Evolutionary conservation across 805 yeast species (phyloP), one percentile per base, ranked within the genome.

Genomic region (Pichia cephalocereana): DNA sequence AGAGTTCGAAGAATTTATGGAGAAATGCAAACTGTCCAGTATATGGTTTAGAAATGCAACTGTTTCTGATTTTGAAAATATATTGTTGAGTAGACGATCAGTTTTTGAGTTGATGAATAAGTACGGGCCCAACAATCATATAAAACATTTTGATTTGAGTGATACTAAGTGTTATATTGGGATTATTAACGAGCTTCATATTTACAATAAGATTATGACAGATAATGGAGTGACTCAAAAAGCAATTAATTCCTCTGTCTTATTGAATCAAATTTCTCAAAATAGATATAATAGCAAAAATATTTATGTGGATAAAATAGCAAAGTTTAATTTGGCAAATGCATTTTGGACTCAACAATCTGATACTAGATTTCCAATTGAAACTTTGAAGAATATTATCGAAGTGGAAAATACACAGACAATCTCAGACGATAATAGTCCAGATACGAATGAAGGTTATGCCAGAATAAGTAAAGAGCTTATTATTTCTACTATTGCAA

Each of bases 281-380:
- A 40, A 51, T 0, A 54, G 59, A 30, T 51, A 57, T 32, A 50
- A 48, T 40, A n/a, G 40, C 4, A 50, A 56, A 1, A 41, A 49
- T 14, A 17, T 40, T 7, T 50, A 49, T 19, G 56, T 57, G 4
- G 38, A 42, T 7, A 49, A 56, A 40, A 43, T 64, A 6, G 64
- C 76, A 0, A 65, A 66, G 43, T 70, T 70, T 53, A 79, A 79
- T 41, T 60, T 78, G 0, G 87, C 96, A 0, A 63, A 68, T 7
- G 74, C 84, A 0, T 66, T 84, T 28, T 86, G 96, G 95, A 63
- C 66, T 0, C 77, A 77, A 47, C 78, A 79, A 0, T 79, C 82
- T 42, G 70, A 62, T 42, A 58, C 75, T 0, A 65, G 68, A 11
- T 68, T 75, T 15, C 80, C 96, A 0, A 77, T 86, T 9, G 68